Base-by-base conservation (phyloP, 1,284 basidiomycete genomes). In the Athelia psychrophila region DNA sequence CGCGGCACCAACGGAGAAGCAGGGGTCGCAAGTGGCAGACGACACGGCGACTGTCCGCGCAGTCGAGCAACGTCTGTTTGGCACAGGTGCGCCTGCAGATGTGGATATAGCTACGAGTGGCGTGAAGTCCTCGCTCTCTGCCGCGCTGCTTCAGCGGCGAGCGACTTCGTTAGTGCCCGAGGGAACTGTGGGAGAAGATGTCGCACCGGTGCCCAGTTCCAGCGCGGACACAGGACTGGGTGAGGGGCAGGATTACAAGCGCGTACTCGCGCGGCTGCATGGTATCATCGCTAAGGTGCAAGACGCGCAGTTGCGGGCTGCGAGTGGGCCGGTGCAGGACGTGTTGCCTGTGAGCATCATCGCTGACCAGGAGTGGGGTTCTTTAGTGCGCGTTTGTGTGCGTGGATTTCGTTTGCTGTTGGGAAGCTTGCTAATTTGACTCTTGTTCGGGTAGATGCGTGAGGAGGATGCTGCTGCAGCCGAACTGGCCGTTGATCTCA, bases 331-430 rank as follows among this genome's bases (percentile, higher is more conserved):
- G 27, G 27, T 30, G 5, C 16, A 48, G 10, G 33, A 44, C 16
- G 23, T 30, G 23, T 44, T 77, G 24, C 71, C 75, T 15, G 55
- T 76, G 10, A 65, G 67, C 4, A 47, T 84, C 10, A 60, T 85
- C 10, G 71, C 81, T 0, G 51, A 66, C 2, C 56, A 68, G 2
- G 84, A 87, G 60, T 84, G 79, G 70, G 64, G 72, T 25, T 73
- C 82, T 2, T 64, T 87, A 5, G 64, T 81, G 4, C 65, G 74
- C 27, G 56, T 66, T 51, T 67, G 66, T 47, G 75, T 77, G 56
- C 51, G 72, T 62, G 24, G 22, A 27, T 35, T 51, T 24, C 45
- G 23, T 40, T n/a, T 36, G 12, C 44, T n/a, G n/a, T n/a, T n/a
- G n/a, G n/a, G n/a, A n/a, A 35, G 25, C n/a, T n/a, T 49, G 48